Conservation (phyloP, 176 grass and related monocot species). For the Hyparrhenia diplandra region DNA sequence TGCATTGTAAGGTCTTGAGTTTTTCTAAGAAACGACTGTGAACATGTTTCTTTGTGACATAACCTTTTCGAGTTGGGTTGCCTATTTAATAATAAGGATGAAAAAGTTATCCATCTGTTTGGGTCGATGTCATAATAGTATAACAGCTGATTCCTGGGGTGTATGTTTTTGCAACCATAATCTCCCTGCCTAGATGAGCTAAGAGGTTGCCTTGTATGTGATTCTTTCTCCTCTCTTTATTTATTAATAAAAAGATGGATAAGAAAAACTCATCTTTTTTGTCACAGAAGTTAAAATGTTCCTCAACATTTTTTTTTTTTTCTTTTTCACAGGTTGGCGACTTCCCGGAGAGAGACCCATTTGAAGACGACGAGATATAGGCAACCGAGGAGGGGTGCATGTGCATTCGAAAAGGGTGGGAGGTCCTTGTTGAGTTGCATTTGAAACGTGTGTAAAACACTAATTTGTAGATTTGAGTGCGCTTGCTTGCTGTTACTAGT, state of each 20-base stretch:
- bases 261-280: no score
- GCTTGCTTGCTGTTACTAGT: neutral
- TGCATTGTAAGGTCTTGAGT: neutral
- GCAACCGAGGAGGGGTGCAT: neutral
- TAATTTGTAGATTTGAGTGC: neutral
- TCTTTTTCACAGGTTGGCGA: constrained; percentile 56
- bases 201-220: neutral
- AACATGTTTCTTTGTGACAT: neutral
- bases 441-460: neutral
- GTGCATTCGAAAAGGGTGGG: neutral
- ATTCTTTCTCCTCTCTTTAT: neutral
- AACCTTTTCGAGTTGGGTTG: neutral
- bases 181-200: neutral
- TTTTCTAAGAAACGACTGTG: neutral
- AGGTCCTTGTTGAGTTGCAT: neutral
- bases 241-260: no score
- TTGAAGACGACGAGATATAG: constrained; percentile 89
- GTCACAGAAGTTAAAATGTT: constrained; percentile 4
- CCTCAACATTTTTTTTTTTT: neutral
- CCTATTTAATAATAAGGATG: neutral
- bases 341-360: constrained; percentile 87
- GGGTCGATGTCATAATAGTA: neutral
- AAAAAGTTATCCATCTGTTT: neutral
- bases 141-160: neutral
- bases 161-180: neutral